These are phyloP conservation scores for Daldinia sp. DNA, from an alignment of 2,329 filamentous ascomycete species.

Conservation along the genomic window DNA sequence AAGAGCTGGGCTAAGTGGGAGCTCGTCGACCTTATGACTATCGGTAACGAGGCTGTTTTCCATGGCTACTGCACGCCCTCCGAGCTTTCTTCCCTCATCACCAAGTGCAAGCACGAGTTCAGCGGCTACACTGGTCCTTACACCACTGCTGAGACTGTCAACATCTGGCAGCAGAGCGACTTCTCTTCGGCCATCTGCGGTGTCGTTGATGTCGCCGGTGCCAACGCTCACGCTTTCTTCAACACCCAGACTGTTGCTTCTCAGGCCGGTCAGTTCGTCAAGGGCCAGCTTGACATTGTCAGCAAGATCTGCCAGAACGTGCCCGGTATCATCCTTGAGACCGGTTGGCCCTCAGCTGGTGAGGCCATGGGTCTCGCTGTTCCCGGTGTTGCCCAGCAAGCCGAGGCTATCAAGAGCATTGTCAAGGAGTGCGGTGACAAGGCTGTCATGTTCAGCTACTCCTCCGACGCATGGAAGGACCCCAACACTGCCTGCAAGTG, in stretches of 20 bases:
- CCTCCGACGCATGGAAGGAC: conserved; percentile 85
- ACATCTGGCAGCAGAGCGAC: conserved; percentile 76
- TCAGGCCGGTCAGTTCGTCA: conserved; percentile 81
- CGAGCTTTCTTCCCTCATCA: conserved; percentile 78
- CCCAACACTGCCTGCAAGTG: conserved; percentile 72
- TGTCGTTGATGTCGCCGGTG: conserved; percentile 81
- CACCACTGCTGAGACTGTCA: conserved; percentile 89
- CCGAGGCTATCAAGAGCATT: conserved; percentile 78
- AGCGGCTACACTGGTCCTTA: conserved; percentile 79
- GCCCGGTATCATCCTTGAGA: conserved; percentile 81
- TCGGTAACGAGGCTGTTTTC: conserved; percentile 93
- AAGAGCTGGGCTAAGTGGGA: conserved; percentile 79
- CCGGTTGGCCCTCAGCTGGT: conserved; percentile 85
- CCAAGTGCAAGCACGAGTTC: conserved; percentile 73
- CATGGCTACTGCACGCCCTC: conserved; percentile 73
- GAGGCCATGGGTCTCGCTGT: conserved; percentile 77
- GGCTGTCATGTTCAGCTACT: conserved; percentile 84
- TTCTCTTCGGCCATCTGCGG: conserved; percentile 72
- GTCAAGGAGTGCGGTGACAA: conserved; percentile 72
- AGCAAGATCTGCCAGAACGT: conserved; percentile 75
- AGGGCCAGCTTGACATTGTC: conserved; percentile 78
- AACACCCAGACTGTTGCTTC: conserved; percentile 74
- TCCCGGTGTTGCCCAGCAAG: conserved; percentile 76
- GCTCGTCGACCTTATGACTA: conserved; percentile 81
- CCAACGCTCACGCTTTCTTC: conserved; percentile 97